Base-by-base conservation (phyloP, 2,329 filamentous ascomycete genomes). In the Fusarium cyanostomum region DNA sequence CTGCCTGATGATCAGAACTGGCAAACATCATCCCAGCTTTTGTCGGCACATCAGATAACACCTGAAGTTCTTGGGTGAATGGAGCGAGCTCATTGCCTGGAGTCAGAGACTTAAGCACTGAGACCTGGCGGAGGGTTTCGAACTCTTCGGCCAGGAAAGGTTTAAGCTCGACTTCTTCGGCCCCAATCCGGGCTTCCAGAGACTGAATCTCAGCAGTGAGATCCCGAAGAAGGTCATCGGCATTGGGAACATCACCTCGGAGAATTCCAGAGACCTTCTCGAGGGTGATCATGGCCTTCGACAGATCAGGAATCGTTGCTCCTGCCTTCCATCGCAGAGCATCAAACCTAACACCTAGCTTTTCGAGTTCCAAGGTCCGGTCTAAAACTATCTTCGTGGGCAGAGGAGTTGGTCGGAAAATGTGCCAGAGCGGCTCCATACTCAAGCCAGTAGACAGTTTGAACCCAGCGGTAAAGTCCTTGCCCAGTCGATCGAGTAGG, bases 401-500 rank as follows among this genome's bases (percentile, higher is more conserved):
- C 18, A 88, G 80, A 5, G 86, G 82, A 10, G 79, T 74, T 1
- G 93, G 92, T 50, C 90, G 86, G 70, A 96, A 85, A 2, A 80
- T 71, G 37, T 86, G 84, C 94, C 94, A 96, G 6, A 96, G 81
- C 8, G 79, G 74, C 71, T 95, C 91, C 91, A 96, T 95, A 65
- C 87, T 89, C 11, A 93, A 79, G 0, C 92, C 93, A 3, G 90
- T 93, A 0, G 82, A 87, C 12, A 96, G 78, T 52, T 87, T 87
- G 78, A 93, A 94, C 2, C 86, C 88, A 13, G 86, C 83, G 21
- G 85, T 82, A 71, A 96, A 94, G 45, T 82, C 82, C 34, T 78
- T 78, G 38, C 82, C 76, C 3, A 89, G 70, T 7, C 75, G 79
- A 1, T 75, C 69, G 2, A 80, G 66, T 31, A 86, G 71, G 9